Evolutionary conservation across 192 early-diverging fungal species (phyloP).

Genomic region (Coemansia sp.): DNA sequence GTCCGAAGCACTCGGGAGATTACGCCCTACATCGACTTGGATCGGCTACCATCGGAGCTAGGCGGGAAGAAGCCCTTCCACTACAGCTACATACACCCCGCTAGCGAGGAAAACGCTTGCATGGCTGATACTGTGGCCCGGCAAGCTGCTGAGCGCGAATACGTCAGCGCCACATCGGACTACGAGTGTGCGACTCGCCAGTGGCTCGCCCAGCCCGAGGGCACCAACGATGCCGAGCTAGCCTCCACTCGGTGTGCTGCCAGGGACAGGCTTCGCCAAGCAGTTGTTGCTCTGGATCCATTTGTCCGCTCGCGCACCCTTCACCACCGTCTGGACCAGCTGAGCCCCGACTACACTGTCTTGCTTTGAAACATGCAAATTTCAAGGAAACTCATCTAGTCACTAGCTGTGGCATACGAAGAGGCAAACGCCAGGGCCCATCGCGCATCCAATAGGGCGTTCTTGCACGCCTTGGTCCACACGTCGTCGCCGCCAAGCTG

Average conservation of each 20-base stretch:
- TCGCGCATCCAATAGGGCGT: slow-evolving; percentile 85
- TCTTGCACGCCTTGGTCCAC: slow-evolving; percentile 91
- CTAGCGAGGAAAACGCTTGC: slow-evolving; percentile 46
- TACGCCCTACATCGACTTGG: slow-evolving; percentile 59
- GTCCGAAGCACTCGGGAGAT: slow-evolving; percentile 62
- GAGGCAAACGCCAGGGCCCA: slow-evolving; percentile 80
- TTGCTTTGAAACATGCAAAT: not conserved
- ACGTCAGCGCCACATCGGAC: slow-evolving; percentile 27
- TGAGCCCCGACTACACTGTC: slow-evolving; percentile 13
- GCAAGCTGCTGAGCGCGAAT: slow-evolving; percentile 27
- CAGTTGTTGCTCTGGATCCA: slow-evolving; percentile 51
- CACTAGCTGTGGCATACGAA: slow-evolving; percentile 15
- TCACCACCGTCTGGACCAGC: slow-evolving; percentile 48
- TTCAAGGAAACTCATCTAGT: not conserved
- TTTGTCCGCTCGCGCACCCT: slow-evolving; percentile 53
- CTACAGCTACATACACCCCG: slow-evolving; percentile 58
- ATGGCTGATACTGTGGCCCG: slow-evolving; percentile 55
- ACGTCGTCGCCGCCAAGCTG: slow-evolving; percentile 89
- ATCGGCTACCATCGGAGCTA: slow-evolving; percentile 57
- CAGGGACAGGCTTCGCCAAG: slow-evolving; percentile 36
- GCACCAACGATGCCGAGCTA: not conserved
- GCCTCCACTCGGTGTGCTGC: slow-evolving; percentile 12
- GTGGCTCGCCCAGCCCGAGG: slow-evolving; percentile 41
- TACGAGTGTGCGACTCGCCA: slow-evolving; percentile 52
- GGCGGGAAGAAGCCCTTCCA: slow-evolving; percentile 61